Evolutionary conservation across 805 yeast genomes (phyloP), one percentile per base, ranked within the genome.

Genomic region (Saccharomyces cerevisiae): DNA sequence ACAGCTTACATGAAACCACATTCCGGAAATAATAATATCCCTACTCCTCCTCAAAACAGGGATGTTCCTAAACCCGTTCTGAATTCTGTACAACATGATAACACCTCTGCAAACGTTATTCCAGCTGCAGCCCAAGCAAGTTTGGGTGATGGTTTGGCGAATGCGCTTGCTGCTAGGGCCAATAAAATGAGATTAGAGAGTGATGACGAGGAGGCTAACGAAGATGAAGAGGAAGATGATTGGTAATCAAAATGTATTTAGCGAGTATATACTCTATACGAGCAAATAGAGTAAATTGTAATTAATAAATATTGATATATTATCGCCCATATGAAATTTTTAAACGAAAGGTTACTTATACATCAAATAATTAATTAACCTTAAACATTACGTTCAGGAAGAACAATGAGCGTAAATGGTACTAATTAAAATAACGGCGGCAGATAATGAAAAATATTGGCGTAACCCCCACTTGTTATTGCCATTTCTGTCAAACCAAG

Each of bases 61-160:
- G 24, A 48, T 41, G 36, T 46, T n/a, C 29, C 51, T n/a, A 43
- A 46, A 27, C 52, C 53, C 11, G 43, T 49, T 2, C 47, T 13
- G 21, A 56, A 55, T 27, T 54, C 53, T 36, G 24, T 17, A 6
- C 43, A 36, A 24, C 43, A 17, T 10, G 17, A 17, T 21, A 36
- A 50, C 2, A 28, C 31, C 29, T 53, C 53, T 17, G 54, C 64
- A 5, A 63, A 62, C 21, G 60, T 64, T 13, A 46, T 64, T 5
- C 58, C 67, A 2, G 57, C 71, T 5, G 53, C 54, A 43, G 57
- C 65, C 49, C 55, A 51, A 36, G 58, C 61, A 46, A 62, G 66
- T 31, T 72, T 87, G 61, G 92, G 92, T 13, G 90, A 89, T 11
- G 89, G 90, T 3, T 74, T 89, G 55, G 96, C 96, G 0, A 87